A percentile compares a stretch with the other conserved stretches of the same genome.
These are phyloP conservation scores for Ustilago shanxiensis DNA, from an alignment of 1,284 basidiomycete genomes.

Conservation along the genomic window DNA sequence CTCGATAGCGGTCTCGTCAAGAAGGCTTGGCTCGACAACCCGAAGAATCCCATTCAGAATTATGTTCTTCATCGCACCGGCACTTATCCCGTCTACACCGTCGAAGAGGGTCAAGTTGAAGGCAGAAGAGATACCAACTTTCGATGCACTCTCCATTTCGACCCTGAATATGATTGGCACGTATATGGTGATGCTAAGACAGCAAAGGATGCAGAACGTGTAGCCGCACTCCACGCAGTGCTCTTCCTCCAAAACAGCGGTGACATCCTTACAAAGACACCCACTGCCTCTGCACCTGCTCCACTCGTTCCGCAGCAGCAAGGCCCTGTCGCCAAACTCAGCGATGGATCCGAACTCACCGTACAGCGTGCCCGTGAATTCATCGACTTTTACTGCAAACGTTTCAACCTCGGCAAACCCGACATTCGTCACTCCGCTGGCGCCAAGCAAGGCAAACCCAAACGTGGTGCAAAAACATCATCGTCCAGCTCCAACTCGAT, in stretches of 20 bases:
- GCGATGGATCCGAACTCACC: constrained; percentile 78
- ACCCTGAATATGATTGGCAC: constrained; percentile 61
- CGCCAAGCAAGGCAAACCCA: constrained; percentile 36
- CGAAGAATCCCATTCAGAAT: constrained; percentile 59
- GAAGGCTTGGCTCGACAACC: constrained; percentile 59
- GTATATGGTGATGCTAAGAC: constrained; percentile 77
- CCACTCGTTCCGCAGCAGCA: constrained; percentile 47
- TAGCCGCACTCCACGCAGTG: constrained; percentile 73
- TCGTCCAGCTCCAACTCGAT: constrained; percentile 10
- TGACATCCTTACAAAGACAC: constrained; percentile 47
- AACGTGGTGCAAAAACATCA: constrained; percentile 18
- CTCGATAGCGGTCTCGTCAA: constrained; percentile 52
- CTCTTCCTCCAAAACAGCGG: constrained; percentile 51
- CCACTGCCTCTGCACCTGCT: constrained; percentile 71
- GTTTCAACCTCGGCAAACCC: constrained; percentile 84
- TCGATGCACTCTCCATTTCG: constrained; percentile 51
- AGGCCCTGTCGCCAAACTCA: constrained; percentile 71
- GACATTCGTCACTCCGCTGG: constrained; percentile 74
- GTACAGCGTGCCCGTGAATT: constrained; percentile 87
- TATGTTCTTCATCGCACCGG: constrained; percentile 55
- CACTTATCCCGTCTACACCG: constrained; percentile 43
- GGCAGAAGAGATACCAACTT: constrained; percentile 54
- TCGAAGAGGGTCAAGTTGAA: constrained; percentile 54
- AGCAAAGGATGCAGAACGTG: constrained; percentile 80
- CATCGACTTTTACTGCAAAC: constrained; percentile 93